Conservation (phyloP, 306 rosid species). For the Begonia fuchsioides region DNA sequence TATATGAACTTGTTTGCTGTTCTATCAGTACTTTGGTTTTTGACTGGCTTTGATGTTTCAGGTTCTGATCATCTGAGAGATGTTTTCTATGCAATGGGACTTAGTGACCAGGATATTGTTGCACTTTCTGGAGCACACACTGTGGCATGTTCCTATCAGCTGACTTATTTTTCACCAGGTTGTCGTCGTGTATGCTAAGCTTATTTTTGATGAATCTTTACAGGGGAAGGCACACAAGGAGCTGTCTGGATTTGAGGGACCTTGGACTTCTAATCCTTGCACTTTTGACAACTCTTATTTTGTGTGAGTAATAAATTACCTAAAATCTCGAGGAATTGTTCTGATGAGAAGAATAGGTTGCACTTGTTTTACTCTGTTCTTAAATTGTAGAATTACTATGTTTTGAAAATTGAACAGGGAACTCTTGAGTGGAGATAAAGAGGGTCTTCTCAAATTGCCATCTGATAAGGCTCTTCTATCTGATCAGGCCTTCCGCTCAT, state of each 20-base stretch:
- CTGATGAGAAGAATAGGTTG: background rate
- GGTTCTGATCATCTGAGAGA: slow-evolving; percentile 84
- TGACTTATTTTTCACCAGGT: background rate
- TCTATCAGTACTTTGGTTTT: background rate
- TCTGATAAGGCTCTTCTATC: slow-evolving; percentile 65
- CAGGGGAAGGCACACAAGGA: slow-evolving; percentile 97
- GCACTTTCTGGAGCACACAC: slow-evolving; percentile 96
- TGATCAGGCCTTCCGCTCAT: slow-evolving; percentile 92
- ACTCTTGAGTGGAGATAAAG: slow-evolving; percentile 70
- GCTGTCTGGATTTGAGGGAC: slow-evolving; percentile 96
- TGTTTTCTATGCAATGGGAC: slow-evolving; percentile 83
- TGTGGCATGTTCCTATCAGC: slow-evolving; percentile 25
- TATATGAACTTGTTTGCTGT: background rate
- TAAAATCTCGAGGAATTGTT: background rate
- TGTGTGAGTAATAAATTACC: slow-evolving; percentile 24
- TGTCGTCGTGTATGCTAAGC: background rate
- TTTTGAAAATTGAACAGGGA: slow-evolving; percentile 19
- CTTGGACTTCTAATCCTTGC: slow-evolving; percentile 88
- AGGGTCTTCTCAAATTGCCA: slow-evolving; percentile 73
- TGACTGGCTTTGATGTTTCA: slow-evolving; percentile 10
- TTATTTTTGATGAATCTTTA: background rate
- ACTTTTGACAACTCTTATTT: slow-evolving; percentile 85
- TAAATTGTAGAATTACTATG: too few species aligned
- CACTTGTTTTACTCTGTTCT: too few species aligned
- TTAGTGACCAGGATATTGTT: slow-evolving; percentile 76